Conservation (phyloP, 1,284 basidiomycete genomes). For the Tilletia caries region DNA sequence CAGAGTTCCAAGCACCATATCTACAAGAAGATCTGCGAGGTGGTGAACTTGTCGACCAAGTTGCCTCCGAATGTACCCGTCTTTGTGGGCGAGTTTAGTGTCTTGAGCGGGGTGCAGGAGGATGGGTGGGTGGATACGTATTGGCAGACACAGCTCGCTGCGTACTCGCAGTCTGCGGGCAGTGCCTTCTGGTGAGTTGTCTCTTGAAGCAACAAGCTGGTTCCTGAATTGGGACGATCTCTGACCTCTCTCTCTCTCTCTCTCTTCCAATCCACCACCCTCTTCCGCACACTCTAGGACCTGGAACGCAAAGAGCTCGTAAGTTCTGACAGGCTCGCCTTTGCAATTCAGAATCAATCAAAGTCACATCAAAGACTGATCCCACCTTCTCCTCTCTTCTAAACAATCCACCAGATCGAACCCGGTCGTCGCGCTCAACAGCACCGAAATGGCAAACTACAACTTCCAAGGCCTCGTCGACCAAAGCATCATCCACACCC, state of each 20-base stretch:
- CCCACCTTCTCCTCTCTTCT: not conserved
- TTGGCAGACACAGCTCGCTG: slow-evolving; percentile 38
- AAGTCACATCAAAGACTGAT: too few species aligned
- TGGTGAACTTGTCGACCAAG: slow-evolving; percentile 11
- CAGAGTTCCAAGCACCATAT: not conserved
- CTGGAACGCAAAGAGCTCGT: not conserved
- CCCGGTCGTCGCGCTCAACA: not conserved
- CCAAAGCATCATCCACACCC: not conserved
- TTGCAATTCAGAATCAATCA: too few species aligned
- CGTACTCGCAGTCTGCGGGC: slow-evolving; percentile 46
- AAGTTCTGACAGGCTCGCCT: not conserved
- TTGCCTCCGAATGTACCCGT: slow-evolving; percentile 29
- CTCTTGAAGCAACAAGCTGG: not conserved
- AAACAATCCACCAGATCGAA: not conserved
- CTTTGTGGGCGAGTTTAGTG: slow-evolving; percentile 42
- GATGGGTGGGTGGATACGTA: slow-evolving; percentile 25
- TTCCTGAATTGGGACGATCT: not conserved
- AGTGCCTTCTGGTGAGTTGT: slow-evolving; percentile 38
- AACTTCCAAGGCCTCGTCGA: not conserved
- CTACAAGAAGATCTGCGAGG: slow-evolving; percentile 17
- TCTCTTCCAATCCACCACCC: not conserved
- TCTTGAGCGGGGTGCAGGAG: slow-evolving; percentile 28
- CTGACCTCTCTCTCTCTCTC: not conserved
- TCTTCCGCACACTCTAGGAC: not conserved
- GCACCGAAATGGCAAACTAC: not conserved